Base-by-base conservation (phyloP, 164 flowering plant genomes). In the Vitis rupestris region DNA sequence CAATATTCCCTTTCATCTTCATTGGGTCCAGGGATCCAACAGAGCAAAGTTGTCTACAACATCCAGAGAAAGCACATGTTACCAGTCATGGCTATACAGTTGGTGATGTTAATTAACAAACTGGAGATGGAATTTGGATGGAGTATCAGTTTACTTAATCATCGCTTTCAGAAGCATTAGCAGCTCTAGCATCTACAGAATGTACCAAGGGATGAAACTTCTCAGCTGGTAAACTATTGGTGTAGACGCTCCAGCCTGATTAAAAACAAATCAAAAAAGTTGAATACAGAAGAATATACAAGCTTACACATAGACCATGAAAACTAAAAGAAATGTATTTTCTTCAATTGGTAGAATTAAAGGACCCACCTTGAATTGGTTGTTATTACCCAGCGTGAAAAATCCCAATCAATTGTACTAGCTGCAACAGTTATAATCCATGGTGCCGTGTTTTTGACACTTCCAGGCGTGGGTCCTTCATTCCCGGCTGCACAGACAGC, bases 401-500 rank as follows among this genome's bases (percentile, higher is more conserved):
- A 31, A 31, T 31, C 44, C 44, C 44, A 3, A 31, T 31, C 44
- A 31, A 31, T 31, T 31, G 44, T 31, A 31, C 44, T 31, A 3
- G 44, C 44, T 0, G 44, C 44, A 31, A 31, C 44, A 31, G 4
- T 31, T 31, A 77, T 10, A 3, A 77, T 70, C 80, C 80, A 77
- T 23, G 80, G 80, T 9, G 80, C 76, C 15, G 58, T 57, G 44
- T 77, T 73, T 8, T 57, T 15, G 2, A 73, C 76, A 1, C 63
- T 6, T 10, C 23, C 59, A 0, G 9, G 3, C 0, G 2, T 3
- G 10, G 76, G 76, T 8, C 80, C 80, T 0, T 8, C 8, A 13
- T 77, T 77, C 2, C 80, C 80, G 0, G 65, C 80, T 0, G 76
- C 50, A 62, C 69, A 59, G 57, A 73, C 74, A 3, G 73, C 80